A percentile compares a stretch with the other conserved stretches of the same genome.
phyloP scores from a whole-genome alignment of 2,329 filamentous ascomycete species.

The Clonostachys rosea region DNA sequence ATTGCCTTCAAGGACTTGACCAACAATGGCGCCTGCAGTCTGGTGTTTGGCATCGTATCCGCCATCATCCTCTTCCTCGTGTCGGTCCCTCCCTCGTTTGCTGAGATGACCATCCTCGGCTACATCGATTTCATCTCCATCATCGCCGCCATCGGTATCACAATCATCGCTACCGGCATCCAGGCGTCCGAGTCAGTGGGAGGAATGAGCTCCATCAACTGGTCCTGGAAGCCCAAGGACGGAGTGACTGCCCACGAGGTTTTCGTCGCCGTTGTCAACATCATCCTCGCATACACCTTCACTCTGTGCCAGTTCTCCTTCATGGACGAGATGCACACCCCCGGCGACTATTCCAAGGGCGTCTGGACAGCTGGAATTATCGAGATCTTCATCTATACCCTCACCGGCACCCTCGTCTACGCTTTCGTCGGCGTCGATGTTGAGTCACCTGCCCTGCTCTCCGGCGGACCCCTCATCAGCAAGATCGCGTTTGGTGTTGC shows the following conservation, averaged over 20 bases:
- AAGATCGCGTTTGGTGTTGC: constrained; percentile 69
- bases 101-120: constrained; percentile 42
- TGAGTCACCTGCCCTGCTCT: constrained; percentile 62
- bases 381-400: constrained; percentile 61
- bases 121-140: constrained; percentile 59
- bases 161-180: constrained; percentile 62
- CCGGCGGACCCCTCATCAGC: constrained; percentile 51
- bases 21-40: constrained; percentile 41
- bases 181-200: constrained; percentile 19
- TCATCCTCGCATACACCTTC: constrained; percentile 65
- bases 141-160: constrained; percentile 56
- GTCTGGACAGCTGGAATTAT: constrained; percentile 57
- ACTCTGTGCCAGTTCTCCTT: constrained; percentile 47
- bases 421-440: constrained; percentile 62
- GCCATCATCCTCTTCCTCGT: constrained; percentile 38
- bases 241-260: constrained; percentile 44
- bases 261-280: constrained; percentile 63
- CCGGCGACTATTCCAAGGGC: constrained; percentile 42
- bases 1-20: constrained; percentile 65
- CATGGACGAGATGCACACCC: constrained; percentile 47
- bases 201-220: constrained; percentile 22
- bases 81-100: constrained; percentile 41
- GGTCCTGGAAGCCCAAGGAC: constrained; percentile 40
- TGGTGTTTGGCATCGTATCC: constrained; percentile 39
- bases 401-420: constrained; percentile 65